Percentiles rank a stretch among this genome's conserved stretches.
phyloP scores from a whole-genome alignment of 257 asterid species.

The Fraxinus excelsior region DNA sequence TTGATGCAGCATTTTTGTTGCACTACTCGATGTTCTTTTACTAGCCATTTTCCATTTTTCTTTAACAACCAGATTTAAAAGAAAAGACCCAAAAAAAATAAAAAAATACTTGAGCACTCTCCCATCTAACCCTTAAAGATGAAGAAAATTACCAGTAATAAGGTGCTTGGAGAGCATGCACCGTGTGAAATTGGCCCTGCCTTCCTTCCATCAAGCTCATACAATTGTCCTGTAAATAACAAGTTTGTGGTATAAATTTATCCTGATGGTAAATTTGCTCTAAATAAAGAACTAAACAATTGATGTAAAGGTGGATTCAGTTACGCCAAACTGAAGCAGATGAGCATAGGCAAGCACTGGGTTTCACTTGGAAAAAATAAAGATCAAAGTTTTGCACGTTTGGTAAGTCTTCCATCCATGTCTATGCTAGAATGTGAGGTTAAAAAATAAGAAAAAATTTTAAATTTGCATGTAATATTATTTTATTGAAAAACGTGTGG shows the following conservation, averaged over 20 bases:
- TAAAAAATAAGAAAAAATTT: no score
- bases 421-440: no score
- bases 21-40: background rate
- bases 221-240: conserved; percentile 61
- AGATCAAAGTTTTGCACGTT: background rate
- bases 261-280: conserved; percentile 2
- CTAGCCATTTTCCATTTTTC: background rate
- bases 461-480: no score
- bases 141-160: conserved; percentile 54
- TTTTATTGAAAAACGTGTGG: no score
- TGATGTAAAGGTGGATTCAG: background rate
- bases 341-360: background rate
- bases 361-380: background rate
- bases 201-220: conserved; percentile 93
- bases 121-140: background rate
- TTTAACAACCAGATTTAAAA: background rate
- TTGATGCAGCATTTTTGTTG: background rate
- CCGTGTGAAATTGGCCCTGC: conserved; percentile 86
- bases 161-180: conserved; percentile 59
- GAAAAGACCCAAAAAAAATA: background rate
- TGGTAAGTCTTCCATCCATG: background rate
- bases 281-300: background rate
- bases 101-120: background rate
- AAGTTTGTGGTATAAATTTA: background rate
- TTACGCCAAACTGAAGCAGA: background rate